These are phyloP conservation scores for Trichomonascaceae sp. DNA, from an alignment of 1,139 yeast genomes.

Conservation along the genomic window DNA sequence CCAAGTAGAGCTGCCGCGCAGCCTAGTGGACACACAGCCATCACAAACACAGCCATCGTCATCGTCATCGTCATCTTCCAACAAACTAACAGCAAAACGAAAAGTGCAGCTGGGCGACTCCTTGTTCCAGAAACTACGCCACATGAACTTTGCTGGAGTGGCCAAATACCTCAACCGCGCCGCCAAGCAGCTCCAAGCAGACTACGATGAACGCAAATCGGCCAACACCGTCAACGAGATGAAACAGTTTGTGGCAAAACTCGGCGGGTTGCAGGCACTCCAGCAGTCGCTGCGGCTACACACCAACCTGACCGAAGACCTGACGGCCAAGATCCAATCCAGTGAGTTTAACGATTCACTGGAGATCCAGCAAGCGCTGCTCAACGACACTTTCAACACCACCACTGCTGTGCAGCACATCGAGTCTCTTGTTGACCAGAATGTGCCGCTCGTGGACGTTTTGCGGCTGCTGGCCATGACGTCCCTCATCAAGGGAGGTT, in stretches of 20 bases:
- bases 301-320: constrained; percentile 59
- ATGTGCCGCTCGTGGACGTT: constrained; percentile 29
- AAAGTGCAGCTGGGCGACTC: constrained; percentile 30
- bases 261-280: constrained; percentile 52
- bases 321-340: constrained; percentile 40
- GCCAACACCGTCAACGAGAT: constrained; percentile 54
- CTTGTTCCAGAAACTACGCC: constrained; percentile 39
- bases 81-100: constrained; percentile 9
- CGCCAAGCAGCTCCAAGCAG: constrained; percentile 60
- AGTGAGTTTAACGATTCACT: constrained; percentile 42
- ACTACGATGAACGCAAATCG: constrained; percentile 49
- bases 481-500: constrained; percentile 49
- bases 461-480: constrained; percentile 41
- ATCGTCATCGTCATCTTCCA: not conserved
- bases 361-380: constrained; percentile 62
- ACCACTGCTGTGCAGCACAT: constrained; percentile 33
- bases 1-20: constrained; percentile 28
- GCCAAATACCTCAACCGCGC: constrained; percentile 58
- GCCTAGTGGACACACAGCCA: not conserved
- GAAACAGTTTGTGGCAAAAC: constrained; percentile 54
- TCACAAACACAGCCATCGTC: constrained; percentile 10
- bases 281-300: constrained; percentile 65
- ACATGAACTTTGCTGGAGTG: constrained; percentile 66
- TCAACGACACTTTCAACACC: constrained; percentile 43
- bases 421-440: constrained; percentile 35